Conservation (phyloP, 2,329 filamentous ascomycete genomes). For the Blastomyces silverae region DNA sequence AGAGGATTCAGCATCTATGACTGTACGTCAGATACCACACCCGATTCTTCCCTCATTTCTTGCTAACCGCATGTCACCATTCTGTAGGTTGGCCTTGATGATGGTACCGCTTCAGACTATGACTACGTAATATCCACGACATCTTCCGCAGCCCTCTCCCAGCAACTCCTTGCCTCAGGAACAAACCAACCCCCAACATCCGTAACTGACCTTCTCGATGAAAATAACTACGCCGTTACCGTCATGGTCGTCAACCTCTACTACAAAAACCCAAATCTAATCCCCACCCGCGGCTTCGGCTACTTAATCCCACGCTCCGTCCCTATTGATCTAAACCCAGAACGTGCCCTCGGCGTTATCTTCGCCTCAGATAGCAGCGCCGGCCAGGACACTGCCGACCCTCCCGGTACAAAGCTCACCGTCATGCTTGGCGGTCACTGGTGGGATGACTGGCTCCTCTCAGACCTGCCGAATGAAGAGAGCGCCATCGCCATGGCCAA, state of each 20-base stretch:
- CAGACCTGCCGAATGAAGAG: slow-evolving; percentile 55
- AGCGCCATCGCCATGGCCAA: slow-evolving; percentile 65
- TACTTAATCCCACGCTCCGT: slow-evolving; percentile 80
- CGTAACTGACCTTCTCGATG: slow-evolving; percentile 23
- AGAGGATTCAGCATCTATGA: slow-evolving; percentile 18
- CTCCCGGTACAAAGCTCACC: slow-evolving; percentile 71
- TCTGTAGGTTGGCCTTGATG: slow-evolving; percentile 12
- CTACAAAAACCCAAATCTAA: slow-evolving; percentile 59
- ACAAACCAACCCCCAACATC: slow-evolving; percentile 11
- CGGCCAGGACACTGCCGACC: slow-evolving; percentile 47
- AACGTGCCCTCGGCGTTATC: slow-evolving; percentile 80
- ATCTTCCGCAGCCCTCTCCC: slow-evolving; percentile 19
- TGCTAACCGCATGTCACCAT: slow-evolving; percentile 3
- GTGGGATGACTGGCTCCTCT: slow-evolving; percentile 59
- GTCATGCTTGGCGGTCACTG: slow-evolving; percentile 94
- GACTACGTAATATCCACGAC: slow-evolving; percentile 28
- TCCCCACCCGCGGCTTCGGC: slow-evolving; percentile 69
- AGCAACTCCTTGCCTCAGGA: slow-evolving; percentile 13
- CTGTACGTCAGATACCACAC: slow-evolving; percentile 3
- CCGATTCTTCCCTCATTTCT: background rate
- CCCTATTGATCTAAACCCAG: slow-evolving; percentile 65
- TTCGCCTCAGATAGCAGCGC: slow-evolving; percentile 70
- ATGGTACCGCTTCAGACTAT: slow-evolving; percentile 16
- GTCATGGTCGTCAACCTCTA: slow-evolving; percentile 92
- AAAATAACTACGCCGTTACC: slow-evolving; percentile 58